Conservation (phyloP, 1,139 yeast species). For the Hansenula lynferdii region DNA sequence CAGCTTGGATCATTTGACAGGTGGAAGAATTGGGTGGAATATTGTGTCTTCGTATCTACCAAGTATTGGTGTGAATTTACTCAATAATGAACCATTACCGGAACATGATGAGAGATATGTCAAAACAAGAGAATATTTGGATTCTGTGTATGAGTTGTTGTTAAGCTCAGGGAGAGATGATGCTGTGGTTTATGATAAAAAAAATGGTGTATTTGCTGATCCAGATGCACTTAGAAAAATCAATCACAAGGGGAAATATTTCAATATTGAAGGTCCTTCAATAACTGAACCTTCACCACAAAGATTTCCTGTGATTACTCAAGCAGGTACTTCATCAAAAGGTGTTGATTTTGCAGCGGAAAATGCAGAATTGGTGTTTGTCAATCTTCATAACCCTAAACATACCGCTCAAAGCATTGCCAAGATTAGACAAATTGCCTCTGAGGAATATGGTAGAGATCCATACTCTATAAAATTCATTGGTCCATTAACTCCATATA, state of each 20-base stretch:
- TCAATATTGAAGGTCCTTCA: slow-evolving; percentile 34
- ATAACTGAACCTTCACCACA: slow-evolving; percentile 37
- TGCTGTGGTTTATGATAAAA: slow-evolving; percentile 28
- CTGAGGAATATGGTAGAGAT: slow-evolving; percentile 20
- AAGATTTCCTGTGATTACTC: slow-evolving; percentile 37
- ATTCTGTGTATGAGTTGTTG: slow-evolving; percentile 32
- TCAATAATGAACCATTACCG: slow-evolving; percentile 28
- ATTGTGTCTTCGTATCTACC: slow-evolving; percentile 36
- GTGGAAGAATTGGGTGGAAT: slow-evolving; percentile 39
- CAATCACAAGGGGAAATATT: slow-evolving; percentile 31
- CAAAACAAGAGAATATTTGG: slow-evolving; percentile 33
- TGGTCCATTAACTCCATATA: slow-evolving; percentile 20
- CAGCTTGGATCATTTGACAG: slow-evolving; percentile 33
- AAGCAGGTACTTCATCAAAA: slow-evolving; percentile 38
- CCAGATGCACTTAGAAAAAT: slow-evolving; percentile 15
- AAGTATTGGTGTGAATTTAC: slow-evolving; percentile 33
- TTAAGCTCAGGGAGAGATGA: slow-evolving; percentile 38
- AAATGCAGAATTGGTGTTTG: slow-evolving; percentile 36
- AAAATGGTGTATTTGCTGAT: slow-evolving; percentile 26
- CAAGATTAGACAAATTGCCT: slow-evolving; percentile 25
- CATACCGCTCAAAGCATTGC: slow-evolving; percentile 26
- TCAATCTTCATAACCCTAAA: slow-evolving; percentile 27
- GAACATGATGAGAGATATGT: slow-evolving; percentile 36
- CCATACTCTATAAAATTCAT: slow-evolving; percentile 23
- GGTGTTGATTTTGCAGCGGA: slow-evolving; percentile 40